Percentiles rank a stretch among this genome's conserved stretches.
phyloP scores from a whole-genome alignment of 176 grass and related monocot genomes.

The Hyparrhenia diplandra region DNA sequence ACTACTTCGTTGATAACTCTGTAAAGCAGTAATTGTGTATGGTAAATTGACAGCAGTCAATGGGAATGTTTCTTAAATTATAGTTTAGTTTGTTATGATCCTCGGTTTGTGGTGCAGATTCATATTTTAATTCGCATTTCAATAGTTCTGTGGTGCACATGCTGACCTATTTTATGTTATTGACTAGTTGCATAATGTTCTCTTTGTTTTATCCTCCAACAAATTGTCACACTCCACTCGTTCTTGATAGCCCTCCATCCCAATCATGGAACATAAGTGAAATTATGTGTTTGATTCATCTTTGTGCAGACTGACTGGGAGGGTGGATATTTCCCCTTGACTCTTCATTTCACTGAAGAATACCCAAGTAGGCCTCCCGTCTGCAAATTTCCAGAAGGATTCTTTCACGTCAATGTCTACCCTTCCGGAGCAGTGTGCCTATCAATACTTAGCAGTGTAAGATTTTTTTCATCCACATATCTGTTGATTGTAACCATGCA shows the following conservation, averaged over 20 bases:
- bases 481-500: neutral
- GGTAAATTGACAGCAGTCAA: neutral
- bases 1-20: neutral
- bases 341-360: constrained; percentile 56
- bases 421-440: constrained; percentile 67
- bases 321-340: constrained; percentile 77
- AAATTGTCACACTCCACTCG: neutral
- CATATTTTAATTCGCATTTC: neutral
- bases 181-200: neutral
- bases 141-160: neutral
- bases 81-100: neutral
- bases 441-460: constrained; percentile 65
- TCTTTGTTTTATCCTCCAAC: neutral
- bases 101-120: neutral
- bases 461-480: constrained; percentile 4
- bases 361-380: constrained; percentile 61
- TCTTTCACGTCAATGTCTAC: constrained; percentile 86
- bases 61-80: neutral
- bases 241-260: neutral
- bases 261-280: neutral
- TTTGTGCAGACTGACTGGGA: constrained; percentile 86
- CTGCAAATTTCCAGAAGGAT: constrained; percentile 77
- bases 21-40: neutral
- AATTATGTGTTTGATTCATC: neutral
- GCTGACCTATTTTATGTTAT: neutral